Evolutionary conservation across 345 rosid genomes (phyloP).

Genomic region (Pistacia atlantica): DNA sequence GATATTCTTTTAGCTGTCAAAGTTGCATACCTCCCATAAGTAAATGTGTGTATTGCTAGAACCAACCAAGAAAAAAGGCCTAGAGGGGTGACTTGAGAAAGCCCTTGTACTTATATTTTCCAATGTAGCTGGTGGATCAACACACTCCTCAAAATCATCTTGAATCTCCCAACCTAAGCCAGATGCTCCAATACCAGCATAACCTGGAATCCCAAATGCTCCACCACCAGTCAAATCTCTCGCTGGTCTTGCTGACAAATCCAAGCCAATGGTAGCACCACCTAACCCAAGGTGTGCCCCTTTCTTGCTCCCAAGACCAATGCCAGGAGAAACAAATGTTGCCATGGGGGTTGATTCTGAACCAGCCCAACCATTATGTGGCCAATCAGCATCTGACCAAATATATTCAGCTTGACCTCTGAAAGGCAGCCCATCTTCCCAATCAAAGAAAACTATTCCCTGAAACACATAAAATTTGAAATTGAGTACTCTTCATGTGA

Average conservation of each 20-base stretch:
- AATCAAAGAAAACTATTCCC: slow-evolving; percentile 80
- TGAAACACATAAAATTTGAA: slow-evolving; percentile 35
- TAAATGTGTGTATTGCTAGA: slow-evolving; percentile 89
- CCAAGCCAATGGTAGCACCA: slow-evolving; percentile 64
- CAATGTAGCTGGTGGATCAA: slow-evolving; percentile 73
- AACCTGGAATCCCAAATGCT: slow-evolving; percentile 63
- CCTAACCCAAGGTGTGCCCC: slow-evolving; percentile 81
- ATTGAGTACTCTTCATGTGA: slow-evolving; percentile 16
- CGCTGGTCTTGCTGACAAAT: slow-evolving; percentile 50
- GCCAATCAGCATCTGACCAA: slow-evolving; percentile 90
- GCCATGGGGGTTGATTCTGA: slow-evolving; percentile 77
- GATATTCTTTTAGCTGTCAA: slow-evolving; percentile 3
- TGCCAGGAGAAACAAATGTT: slow-evolving; percentile 68
- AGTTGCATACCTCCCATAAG: slow-evolving; percentile 84
- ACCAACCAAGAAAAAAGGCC: slow-evolving; percentile 91
- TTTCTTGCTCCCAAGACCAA: slow-evolving; percentile 73
- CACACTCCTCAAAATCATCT: slow-evolving; percentile 68
- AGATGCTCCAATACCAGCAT: slow-evolving; percentile 68
- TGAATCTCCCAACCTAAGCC: slow-evolving; percentile 83
- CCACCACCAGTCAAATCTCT: slow-evolving; percentile 53
- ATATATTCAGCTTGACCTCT: slow-evolving; percentile 49
- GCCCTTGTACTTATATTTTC: slow-evolving; percentile 74
- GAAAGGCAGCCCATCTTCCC: slow-evolving; percentile 50
- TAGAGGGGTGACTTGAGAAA: slow-evolving; percentile 86
- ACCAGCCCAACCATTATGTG: slow-evolving; percentile 85